Evolutionary conservation across 768 basidiomycete species (phyloP), one percentile per base, ranked within the genome.

Genomic region (Russula emetica): DNA sequence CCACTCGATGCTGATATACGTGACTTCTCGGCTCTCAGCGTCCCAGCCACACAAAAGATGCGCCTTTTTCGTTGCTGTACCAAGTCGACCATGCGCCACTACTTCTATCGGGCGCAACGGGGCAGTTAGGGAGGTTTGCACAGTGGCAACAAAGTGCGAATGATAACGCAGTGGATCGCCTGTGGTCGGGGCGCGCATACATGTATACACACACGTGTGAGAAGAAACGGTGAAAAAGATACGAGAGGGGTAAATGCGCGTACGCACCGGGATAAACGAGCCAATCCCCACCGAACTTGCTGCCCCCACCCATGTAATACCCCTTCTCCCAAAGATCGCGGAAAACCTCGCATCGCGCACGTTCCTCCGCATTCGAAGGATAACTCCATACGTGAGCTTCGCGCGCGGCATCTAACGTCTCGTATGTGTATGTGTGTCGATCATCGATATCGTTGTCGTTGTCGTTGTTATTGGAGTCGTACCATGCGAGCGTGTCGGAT

Each of bases 51-150:
- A 97, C 3, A 98, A 76, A 34, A 98, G 76, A 73, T 98, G 95
- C 0, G 93, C 85, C 75, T 99, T 99, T 75, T 98, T 98, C 10
- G 97, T 98, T 13, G 91, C 97, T 4, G 97, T 99, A 1, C 96
- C 97, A 38, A 99, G 76, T 38, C 97, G 82, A 20, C 97, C 97
- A 72, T 94, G 94, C 0, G 96, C 95, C 26, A 99, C 90, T 52
- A 99, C 83, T 74, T 98, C 94, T 85, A 96, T 91, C 5, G 97
- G 94, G 54, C 82, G 79, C 56, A 99, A 79, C 2, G 79, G 67
- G 14, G 84, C 71, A 53, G 73, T 67, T 2, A 83, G 83, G 8
- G 88, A 84, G 14, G 88, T 82, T 34, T 92, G 74, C 14, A 97
- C 90, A 6, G 90, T 86, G 24, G 90, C 90, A 24, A 87, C 86